Conservation (phyloP, 2,329 filamentous ascomycete species). For the Ilyonectria sp. region DNA sequence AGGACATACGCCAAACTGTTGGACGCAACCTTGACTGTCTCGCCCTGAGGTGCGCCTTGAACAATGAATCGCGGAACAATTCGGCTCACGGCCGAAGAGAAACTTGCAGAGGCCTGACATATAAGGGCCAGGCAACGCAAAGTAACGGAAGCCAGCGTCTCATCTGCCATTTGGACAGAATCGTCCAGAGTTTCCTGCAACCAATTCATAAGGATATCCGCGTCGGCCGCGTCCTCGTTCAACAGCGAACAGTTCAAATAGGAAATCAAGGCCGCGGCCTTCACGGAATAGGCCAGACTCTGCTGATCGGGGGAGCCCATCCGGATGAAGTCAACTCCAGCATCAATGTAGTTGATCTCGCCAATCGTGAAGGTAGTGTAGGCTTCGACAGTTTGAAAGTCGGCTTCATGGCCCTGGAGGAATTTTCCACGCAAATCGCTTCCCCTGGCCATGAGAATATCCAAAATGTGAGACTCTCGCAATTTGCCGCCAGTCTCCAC, state of each 20-base stretch:
- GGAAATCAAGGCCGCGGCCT: constrained; percentile 84
- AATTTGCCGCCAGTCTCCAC: constrained; percentile 74
- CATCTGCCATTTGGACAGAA: constrained; percentile 85
- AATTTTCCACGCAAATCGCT: constrained; percentile 58
- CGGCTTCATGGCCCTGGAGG: constrained; percentile 61
- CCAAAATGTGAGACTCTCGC: constrained; percentile 77
- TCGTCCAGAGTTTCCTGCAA: constrained; percentile 87
- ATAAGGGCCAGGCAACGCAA: constrained; percentile 87
- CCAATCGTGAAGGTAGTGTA: constrained; percentile 83
- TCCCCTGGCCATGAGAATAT: constrained; percentile 77
- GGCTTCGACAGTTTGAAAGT: constrained; percentile 71
- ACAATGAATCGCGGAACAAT: constrained; percentile 90
- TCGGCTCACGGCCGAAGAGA: constrained; percentile 82
- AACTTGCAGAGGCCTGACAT: constrained; percentile 80
- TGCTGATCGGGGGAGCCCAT: constrained; percentile 91
- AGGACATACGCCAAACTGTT: constrained; percentile 87
- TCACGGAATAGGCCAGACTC: constrained; percentile 86
- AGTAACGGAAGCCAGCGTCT: constrained; percentile 81
- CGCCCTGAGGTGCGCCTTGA: constrained; percentile 79
- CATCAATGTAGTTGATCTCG: constrained; percentile 89
- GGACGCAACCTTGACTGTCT: constrained; percentile 84
- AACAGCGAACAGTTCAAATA: constrained; percentile 89
- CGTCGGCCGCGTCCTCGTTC: constrained; percentile 85
- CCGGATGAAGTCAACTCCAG: constrained; percentile 86
- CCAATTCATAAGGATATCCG: constrained; percentile 86